Evolutionary conservation across 2,329 filamentous ascomycete species (phyloP).

Genomic region (Fulvia fulva): DNA sequence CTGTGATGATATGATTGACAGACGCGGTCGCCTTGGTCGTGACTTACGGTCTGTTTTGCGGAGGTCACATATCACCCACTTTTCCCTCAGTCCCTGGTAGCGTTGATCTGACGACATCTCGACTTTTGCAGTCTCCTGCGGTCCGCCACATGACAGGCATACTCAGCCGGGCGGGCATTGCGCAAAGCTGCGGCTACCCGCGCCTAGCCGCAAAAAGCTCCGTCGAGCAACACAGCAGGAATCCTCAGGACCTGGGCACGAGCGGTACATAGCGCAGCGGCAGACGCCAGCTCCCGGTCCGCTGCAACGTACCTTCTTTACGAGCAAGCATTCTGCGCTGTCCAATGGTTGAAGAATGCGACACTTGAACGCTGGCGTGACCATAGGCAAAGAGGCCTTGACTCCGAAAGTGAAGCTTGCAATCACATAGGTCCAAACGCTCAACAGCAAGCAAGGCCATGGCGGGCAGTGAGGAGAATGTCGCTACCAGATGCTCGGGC

Average conservation of each 20-base stretch:
- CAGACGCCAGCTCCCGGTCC: constrained; percentile 6
- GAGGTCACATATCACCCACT: neutral
- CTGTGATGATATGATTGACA: neutral
- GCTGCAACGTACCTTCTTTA: constrained; percentile 13
- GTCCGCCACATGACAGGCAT: neutral
- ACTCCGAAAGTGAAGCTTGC: neutral
- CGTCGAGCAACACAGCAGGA: constrained; percentile 3
- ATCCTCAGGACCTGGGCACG: constrained; percentile 6
- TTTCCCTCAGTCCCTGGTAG: neutral
- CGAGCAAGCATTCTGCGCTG: neutral
- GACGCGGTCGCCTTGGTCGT: neutral
- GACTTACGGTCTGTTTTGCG: neutral
- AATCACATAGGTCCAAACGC: neutral
- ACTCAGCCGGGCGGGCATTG: neutral
- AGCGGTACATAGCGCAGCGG: constrained; percentile 6
- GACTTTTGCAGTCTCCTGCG: neutral
- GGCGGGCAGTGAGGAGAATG: neutral
- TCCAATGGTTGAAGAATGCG: neutral
- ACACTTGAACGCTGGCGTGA: neutral
- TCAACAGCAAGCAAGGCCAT: neutral
- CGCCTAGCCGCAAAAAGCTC: neutral
- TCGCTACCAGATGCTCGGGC: neutral
- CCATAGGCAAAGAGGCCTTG: neutral
- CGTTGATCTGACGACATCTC: neutral
- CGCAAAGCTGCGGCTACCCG: constrained; percentile 12